Conservation (phyloP, 768 basidiomycete genomes). For the Gautieria morchelliformis region DNA sequence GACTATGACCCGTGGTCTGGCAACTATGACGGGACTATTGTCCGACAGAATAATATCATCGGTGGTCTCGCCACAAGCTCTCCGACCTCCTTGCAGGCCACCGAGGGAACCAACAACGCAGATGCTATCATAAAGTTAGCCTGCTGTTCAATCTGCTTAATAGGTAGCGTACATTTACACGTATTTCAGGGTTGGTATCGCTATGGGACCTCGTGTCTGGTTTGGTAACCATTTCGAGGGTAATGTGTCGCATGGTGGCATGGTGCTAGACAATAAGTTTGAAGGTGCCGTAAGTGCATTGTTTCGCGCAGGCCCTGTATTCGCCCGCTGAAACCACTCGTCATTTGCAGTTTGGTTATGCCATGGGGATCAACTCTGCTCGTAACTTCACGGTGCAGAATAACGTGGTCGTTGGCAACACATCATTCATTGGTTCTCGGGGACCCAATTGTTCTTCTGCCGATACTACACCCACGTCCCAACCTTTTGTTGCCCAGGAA, state of each 20-base stretch:
- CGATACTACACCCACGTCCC: slow-evolving; percentile 42
- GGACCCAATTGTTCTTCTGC: slow-evolving; percentile 53
- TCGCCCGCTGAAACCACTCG: background rate
- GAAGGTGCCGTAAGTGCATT: slow-evolving; percentile 13
- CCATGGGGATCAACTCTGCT: slow-evolving; percentile 55
- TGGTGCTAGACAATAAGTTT: slow-evolving; percentile 8
- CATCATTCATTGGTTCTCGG: slow-evolving; percentile 61
- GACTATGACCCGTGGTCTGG: slow-evolving; percentile 62
- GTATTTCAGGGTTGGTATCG: slow-evolving; percentile 58
- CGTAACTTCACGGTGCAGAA: slow-evolving; percentile 55
- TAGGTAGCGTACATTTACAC: background rate
- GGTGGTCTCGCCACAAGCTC: slow-evolving; percentile 58
- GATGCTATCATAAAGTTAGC: slow-evolving; percentile 64
- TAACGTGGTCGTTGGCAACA: slow-evolving; percentile 57
- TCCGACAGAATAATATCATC: slow-evolving; percentile 54
- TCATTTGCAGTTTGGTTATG: slow-evolving; percentile 56
- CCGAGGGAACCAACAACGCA: slow-evolving; percentile 45
- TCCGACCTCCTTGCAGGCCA: slow-evolving; percentile 26
- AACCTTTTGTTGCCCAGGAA: slow-evolving; percentile 49
- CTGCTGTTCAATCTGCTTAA: background rate
- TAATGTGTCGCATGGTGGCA: background rate
- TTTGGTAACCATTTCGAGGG: background rate
- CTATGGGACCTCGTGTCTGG: slow-evolving; percentile 55
- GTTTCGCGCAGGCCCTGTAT: background rate
- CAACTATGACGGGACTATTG: slow-evolving; percentile 52